A percentile compares a stretch with the other conserved stretches of the same genome.
Evolutionary conservation across 345 rosid genomes (phyloP).

Genomic region (Salix viminalis): DNA sequence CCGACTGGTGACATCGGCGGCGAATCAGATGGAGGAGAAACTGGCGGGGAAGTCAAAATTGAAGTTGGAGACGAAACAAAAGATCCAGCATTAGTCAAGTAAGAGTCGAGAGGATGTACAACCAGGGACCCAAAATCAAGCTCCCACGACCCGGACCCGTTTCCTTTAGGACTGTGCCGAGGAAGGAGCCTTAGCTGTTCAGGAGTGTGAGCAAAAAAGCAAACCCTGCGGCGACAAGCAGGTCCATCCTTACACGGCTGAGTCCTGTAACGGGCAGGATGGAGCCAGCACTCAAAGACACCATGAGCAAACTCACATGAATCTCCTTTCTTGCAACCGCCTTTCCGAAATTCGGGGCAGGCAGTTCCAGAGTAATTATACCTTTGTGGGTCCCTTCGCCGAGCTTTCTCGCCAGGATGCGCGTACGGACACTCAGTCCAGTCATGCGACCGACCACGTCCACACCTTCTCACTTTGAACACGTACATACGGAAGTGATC

Average conservation of each 20-base stretch:
- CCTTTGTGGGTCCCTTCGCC: constrained; percentile 79
- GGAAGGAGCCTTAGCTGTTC: constrained; percentile 60
- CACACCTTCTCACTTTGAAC: constrained; percentile 76
- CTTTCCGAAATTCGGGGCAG: constrained; percentile 67
- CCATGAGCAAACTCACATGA: constrained; percentile 61
- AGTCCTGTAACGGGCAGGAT: constrained; percentile 76
- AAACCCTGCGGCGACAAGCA: constrained; percentile 59
- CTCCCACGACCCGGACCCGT: constrained; percentile 2
- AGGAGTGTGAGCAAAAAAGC: constrained; percentile 81
- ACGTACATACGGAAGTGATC: constrained; percentile 72
- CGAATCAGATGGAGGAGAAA: constrained; percentile 47
- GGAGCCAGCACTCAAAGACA: constrained; percentile 91
- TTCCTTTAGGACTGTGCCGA: constrained; percentile 6
- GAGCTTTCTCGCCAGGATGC: constrained; percentile 86
- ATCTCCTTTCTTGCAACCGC: constrained; percentile 55
- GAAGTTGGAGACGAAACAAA: constrained; percentile 48
- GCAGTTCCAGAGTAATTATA: constrained; percentile 58
- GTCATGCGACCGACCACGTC: constrained; percentile 70
- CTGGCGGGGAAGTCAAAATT: constrained; percentile 37
- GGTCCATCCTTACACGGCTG: constrained; percentile 82
- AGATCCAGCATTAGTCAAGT: constrained; percentile 3
- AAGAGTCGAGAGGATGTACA: constrained; percentile 6
- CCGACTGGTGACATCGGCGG: constrained; percentile 51
- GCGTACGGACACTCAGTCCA: constrained; percentile 94
- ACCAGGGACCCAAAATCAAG: constrained; percentile 10